These are phyloP conservation scores for Macrocybe gigantea DNA, from an alignment of 768 basidiomycete genomes.

Conservation along the genomic window DNA sequence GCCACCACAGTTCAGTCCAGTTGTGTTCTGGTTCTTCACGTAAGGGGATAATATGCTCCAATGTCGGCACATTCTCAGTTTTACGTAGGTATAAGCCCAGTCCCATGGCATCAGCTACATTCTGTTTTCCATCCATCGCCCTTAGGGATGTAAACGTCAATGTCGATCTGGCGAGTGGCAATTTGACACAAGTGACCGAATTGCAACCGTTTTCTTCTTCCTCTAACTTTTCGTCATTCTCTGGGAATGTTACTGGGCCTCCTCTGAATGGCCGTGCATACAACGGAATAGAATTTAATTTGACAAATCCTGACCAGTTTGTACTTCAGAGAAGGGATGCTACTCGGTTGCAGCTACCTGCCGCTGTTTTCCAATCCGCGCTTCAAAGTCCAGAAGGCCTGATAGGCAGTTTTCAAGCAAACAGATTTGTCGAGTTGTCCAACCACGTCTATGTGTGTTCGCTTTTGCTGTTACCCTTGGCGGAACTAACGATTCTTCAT, in stretches of 20 bases:
- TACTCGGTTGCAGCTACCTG: slow-evolving; percentile 43
- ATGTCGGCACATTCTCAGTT: background rate
- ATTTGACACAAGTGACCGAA: slow-evolving; percentile 35
- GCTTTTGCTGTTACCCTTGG: background rate
- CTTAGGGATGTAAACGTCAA: slow-evolving; percentile 39
- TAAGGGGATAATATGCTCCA: slow-evolving; percentile 16
- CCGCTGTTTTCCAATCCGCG: slow-evolving; percentile 45
- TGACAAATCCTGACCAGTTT: slow-evolving; percentile 34
- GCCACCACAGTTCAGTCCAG: slow-evolving; percentile 35
- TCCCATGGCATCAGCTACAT: slow-evolving; percentile 34
- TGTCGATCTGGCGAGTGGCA: slow-evolving; percentile 37
- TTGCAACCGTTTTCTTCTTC: slow-evolving; percentile 31
- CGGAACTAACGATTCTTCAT: background rate
- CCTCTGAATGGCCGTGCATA: slow-evolving; percentile 42
- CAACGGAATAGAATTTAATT: slow-evolving; percentile 48
- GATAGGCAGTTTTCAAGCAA: slow-evolving; percentile 26
- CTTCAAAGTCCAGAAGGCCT: slow-evolving; percentile 31
- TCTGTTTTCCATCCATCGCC: slow-evolving; percentile 40
- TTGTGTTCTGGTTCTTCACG: slow-evolving; percentile 55
- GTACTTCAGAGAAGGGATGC: slow-evolving; percentile 32
- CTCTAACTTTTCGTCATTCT: slow-evolving; percentile 32
- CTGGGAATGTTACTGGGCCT: slow-evolving; percentile 39
- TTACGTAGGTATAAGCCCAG: slow-evolving; percentile 26
- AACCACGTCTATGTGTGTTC: slow-evolving; percentile 44
- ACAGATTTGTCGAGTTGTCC: slow-evolving; percentile 30